Conservation (phyloP, 2,329 filamentous ascomycete species). For the Chrysosporium keratinophilum region DNA sequence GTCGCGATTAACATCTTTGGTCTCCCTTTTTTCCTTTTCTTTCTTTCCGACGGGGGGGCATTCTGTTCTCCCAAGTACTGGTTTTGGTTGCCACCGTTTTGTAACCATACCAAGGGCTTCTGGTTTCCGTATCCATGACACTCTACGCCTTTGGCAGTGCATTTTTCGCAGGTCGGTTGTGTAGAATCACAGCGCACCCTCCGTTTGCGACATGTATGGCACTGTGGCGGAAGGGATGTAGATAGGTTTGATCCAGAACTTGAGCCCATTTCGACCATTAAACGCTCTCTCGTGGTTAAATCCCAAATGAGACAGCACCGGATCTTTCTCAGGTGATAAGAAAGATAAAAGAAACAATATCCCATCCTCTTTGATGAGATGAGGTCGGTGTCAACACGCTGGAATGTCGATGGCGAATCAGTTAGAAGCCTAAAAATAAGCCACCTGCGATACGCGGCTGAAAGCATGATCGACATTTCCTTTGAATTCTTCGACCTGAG, state of each 20-base stretch:
- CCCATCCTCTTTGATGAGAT: background rate
- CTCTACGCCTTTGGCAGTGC: constrained; percentile 13
- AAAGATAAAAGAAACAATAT: too few relatives aligned
- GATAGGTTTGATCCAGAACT: background rate
- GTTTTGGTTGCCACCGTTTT: constrained; percentile 19
- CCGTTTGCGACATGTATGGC: constrained; percentile 18
- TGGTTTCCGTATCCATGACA: constrained; percentile 30
- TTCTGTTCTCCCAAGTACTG: constrained; percentile 12
- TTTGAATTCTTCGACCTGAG: too few relatives aligned
- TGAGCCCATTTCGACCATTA: background rate
- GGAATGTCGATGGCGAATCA: background rate
- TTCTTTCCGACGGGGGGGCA: constrained; percentile 1
- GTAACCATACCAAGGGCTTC: constrained; percentile 39
- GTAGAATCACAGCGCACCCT: constrained; percentile 17
- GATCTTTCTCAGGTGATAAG: too few relatives aligned
- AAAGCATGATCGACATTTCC: background rate
- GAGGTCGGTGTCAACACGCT: background rate
- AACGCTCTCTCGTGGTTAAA: background rate
- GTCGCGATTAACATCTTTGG: constrained; percentile 13
- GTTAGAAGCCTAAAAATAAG: background rate
- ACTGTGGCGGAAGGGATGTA: constrained; percentile 6
- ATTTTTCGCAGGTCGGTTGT: constrained; percentile 16
- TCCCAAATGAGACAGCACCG: too few relatives aligned
- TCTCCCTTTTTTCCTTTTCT: constrained; percentile 15
- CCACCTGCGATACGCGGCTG: background rate